Base-by-base conservation (phyloP, 805 yeast species). In the Yarrowia sp. region DNA sequence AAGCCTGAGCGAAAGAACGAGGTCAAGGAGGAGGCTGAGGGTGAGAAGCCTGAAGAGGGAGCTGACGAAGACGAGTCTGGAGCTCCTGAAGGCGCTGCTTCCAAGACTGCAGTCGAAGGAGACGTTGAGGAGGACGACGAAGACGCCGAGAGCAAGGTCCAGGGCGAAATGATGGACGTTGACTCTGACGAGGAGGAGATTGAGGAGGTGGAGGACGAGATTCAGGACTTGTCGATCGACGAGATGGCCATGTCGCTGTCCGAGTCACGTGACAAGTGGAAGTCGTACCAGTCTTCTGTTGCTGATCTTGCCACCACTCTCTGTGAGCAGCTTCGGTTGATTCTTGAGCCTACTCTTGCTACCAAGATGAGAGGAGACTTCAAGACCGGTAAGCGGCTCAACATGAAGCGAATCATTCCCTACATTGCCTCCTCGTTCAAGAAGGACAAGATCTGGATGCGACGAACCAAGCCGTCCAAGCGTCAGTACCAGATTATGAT, bases 401-500 rank as follows among this genome's bases (percentile, higher is more conserved):
- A 95, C 76, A 92, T 95, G 98, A 95, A 93, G 80, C 83, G 98
- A 70, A 95, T 95, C 71, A 95, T 95, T 72, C 96, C 98, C 7
- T 95, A 93, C 76, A 95, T 95, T 79, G 99, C 99, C 0, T 90
- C 97, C 42, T 96, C 92, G 72, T 95, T 91, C 84, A 86, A 96
- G 72, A 95, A 95, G 75, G 99, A 95, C 76, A 95, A 95, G 80
- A 95, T 95, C 66, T 95, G 99, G 99, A 83, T 95, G 78, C 85
- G 97, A 74, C 85, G 99, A 76, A 92, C 98, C 7, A 93, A 95
- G 74, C 99, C 99, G 65, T 89, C 96, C 69, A 95, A 95, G 79
- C 86, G 99, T 72, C 95, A 92, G 74, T 95, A 95, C 75, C 99
- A 95, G 79, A 90, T 95, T 68, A 90, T 96, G 97, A 89, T 95